Evolutionary conservation across 805 yeast genomes (phyloP), one percentile per base, ranked within the genome.

Genomic region (Candida arabinofermentans): DNA sequence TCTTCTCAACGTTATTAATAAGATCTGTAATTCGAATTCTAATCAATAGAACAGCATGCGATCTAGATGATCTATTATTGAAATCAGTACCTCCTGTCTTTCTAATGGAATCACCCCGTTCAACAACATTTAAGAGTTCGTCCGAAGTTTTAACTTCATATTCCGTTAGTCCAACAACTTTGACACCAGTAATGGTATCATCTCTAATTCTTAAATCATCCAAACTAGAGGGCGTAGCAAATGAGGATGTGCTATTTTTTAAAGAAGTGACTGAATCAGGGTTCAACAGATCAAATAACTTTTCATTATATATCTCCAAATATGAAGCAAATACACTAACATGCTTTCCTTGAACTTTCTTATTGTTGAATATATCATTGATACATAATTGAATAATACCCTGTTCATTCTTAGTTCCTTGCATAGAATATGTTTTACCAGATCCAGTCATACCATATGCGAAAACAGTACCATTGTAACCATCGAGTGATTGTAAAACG

Each of bases 401-500:
- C 0, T 82, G 80, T 47, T 80, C 82, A 5, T 51, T 47, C 2
- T 62, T 69, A 22, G 71, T 67, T 24, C 96, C 96, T 48, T 81
- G 82, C 95, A 88, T 88, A 2, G 95, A 77, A 57, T 76, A 81
- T 0, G 96, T 88, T 61, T 88, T 88, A 9, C 96, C 96, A 1
- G 95, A 83, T 0, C 96, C 96, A 0, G 96, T 88, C 88, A 86
- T 86, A 27, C 96, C 96, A 55, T 88, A 88, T 0, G 98, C 97
- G 60, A 91, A 88, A 1, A 90, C 79, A 0, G 96, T 89, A 13
- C 90, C 90, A 55, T 88, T 88, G 61, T 66, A 90, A 0, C 96
- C 96, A 13, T 80, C 81, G 52, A 72, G 71, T 47, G 76, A 79
- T 58, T 72, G 77, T 48, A 57, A 66, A 29, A 72, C 80, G 61